Percentiles rank a stretch among this genome's conserved stretches.
phyloP scores from a whole-genome alignment of 768 basidiomycete genomes.

The Chalciporus chontae region DNA sequence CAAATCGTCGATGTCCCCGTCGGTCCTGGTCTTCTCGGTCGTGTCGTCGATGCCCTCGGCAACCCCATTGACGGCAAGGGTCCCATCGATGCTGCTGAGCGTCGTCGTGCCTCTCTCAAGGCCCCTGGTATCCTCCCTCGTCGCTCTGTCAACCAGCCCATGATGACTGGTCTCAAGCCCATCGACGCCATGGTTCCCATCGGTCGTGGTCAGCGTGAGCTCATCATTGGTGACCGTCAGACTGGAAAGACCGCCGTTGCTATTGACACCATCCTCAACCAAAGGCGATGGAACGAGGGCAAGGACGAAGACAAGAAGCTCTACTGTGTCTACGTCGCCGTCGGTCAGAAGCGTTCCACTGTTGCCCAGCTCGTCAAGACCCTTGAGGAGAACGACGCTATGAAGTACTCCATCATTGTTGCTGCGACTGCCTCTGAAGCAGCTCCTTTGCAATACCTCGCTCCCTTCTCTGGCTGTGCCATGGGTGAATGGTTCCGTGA shows the following conservation, averaged over 20 bases:
- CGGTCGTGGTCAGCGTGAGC: conserved; percentile 99
- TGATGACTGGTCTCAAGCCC: conserved; percentile 99
- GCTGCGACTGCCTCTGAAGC: conserved; percentile 99
- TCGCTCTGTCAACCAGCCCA: conserved; percentile 99
- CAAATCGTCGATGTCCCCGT: conserved; percentile 99
- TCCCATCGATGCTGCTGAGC: conserved; percentile 88
- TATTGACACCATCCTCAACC: conserved; percentile 99
- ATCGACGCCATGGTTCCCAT: conserved; percentile 99
- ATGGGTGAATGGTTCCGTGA: conserved; percentile 99
- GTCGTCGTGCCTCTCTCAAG: conserved; percentile 96
- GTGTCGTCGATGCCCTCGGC: conserved; percentile 99
- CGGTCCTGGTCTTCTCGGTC: conserved; percentile 94
- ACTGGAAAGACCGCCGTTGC: conserved; percentile 99
- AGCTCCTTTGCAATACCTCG: conserved; percentile 98
- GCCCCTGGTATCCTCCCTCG: conserved; percentile 99
- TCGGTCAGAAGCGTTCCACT: conserved; percentile 99
- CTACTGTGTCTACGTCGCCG: conserved; percentile 99
- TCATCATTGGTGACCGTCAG: conserved; percentile 99
- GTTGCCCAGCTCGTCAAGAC: conserved; percentile 99
- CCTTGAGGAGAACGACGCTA: conserved; percentile 98
- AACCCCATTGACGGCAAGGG: conserved; percentile 99
- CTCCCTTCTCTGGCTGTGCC: conserved; percentile 99
- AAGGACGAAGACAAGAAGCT: conserved; percentile 96
- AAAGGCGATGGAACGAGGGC: conserved; percentile 99
- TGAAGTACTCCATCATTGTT: conserved; percentile 99